phyloP scores from a whole-genome alignment of 495 filamentous ascomycete genomes.

The Neurospora sp. region DNA sequence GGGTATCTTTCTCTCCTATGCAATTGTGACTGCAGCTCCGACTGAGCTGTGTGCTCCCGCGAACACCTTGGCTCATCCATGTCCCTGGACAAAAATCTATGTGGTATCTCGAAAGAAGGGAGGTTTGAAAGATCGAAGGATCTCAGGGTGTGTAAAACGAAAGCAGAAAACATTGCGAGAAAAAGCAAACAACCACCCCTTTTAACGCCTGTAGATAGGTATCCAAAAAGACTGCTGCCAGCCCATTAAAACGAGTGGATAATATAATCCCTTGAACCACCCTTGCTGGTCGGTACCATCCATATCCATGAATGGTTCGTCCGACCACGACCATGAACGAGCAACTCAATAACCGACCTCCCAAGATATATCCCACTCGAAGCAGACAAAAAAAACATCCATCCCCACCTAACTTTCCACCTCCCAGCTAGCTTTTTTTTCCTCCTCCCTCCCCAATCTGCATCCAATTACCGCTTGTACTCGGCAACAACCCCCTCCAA shows the following conservation, averaged over 20 bases:
- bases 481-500: slow-evolving; percentile 40
- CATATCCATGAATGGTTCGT: background rate
- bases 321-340: background rate
- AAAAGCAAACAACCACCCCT: background rate
- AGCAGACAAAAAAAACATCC: background rate
- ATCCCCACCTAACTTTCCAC: too few species aligned
- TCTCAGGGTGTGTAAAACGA: background rate
- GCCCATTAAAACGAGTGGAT: background rate
- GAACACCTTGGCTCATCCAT: background rate
- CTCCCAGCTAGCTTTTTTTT: background rate
- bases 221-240: background rate
- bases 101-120: background rate
- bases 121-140: background rate
- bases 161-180: background rate
- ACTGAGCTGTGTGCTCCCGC: background rate
- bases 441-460: background rate
- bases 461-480: slow-evolving; percentile 6
- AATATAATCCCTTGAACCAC: background rate
- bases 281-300: background rate
- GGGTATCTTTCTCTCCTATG: background rate
- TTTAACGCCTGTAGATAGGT: background rate
- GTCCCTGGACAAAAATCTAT: background rate
- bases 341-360: too few species aligned
- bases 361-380: background rate
- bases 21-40: background rate